These are phyloP conservation scores for Trichophyton verrucosum DNA, from an alignment of 2,329 filamentous ascomycete genomes.

Conservation along the genomic window DNA sequence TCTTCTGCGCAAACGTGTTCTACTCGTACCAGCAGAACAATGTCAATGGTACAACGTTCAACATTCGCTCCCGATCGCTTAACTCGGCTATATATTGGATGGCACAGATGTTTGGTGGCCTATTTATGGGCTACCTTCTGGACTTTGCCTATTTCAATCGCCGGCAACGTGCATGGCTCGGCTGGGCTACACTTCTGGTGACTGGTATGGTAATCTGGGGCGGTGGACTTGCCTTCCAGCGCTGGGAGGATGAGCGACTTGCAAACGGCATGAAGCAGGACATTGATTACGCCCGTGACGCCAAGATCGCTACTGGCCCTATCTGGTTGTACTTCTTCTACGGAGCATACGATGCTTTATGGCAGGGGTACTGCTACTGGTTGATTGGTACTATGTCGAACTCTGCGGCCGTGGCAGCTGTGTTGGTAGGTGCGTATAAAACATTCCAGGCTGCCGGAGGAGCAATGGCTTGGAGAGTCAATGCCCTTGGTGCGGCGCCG, in stretches of 20 bases:
- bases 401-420: slow-evolving; percentile 30
- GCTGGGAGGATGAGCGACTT: slow-evolving; percentile 38
- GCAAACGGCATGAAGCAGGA: slow-evolving; percentile 32
- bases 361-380: slow-evolving; percentile 56
- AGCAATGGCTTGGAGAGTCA: slow-evolving; percentile 38
- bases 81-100: slow-evolving; percentile 46
- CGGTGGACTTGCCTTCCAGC: slow-evolving; percentile 54
- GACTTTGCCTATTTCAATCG: slow-evolving; percentile 26
- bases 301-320: slow-evolving; percentile 43
- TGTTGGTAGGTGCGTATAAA: slow-evolving; percentile 39
- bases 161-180: slow-evolving; percentile 35
- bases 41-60: slow-evolving; percentile 45
- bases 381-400: slow-evolving; percentile 38
- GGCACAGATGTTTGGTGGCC: slow-evolving; percentile 44
- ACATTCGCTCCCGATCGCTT: slow-evolving; percentile 44
- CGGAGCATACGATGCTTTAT: slow-evolving; percentile 54
- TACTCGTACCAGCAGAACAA: slow-evolving; percentile 47
- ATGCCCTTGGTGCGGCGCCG: slow-evolving; percentile 25
- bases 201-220: slow-evolving; percentile 45
- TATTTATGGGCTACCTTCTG: slow-evolving; percentile 37
- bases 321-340: slow-evolving; percentile 62
- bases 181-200: slow-evolving; percentile 37
- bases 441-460: slow-evolving; percentile 34
- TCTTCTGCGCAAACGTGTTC: slow-evolving; percentile 45
- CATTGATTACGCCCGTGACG: slow-evolving; percentile 37